Base-by-base conservation (phyloP, 441 rosid genomes). In the Lepidium campestre region DNA sequence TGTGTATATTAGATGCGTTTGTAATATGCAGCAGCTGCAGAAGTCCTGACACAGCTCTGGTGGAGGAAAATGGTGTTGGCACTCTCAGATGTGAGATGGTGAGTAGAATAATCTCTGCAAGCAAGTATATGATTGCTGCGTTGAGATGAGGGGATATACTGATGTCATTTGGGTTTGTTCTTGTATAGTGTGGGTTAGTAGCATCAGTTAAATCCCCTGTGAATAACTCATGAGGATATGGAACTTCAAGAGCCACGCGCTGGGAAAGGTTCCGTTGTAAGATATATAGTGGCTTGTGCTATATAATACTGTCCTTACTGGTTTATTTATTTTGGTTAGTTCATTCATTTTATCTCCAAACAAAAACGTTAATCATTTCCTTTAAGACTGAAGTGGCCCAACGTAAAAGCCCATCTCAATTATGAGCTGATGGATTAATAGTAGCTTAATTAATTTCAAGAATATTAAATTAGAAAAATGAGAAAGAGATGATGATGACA, bases 31-130 rank as follows among this genome's bases (percentile, higher is more conserved):
- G 84, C 70, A 88, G 93, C 55, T 91, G 97, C 80, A 88, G 85
- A 75, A 85, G 90, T 83, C 93, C 97, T 11, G 93, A 84, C 72
- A 88, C 96, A 19, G 82, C 81, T 62, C 85, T 88, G 22, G 79
- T 84, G 1, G 88, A 85, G 81, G 89, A 83, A 76, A 91, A 82
- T 64, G 85, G 91, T 58, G 80, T 84, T 63, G 82, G 82, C 79
- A 84, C 86, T 76, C 91, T 91, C 73, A 73, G 85, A 80, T 91
- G 97, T 18, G 93, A 88, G 79, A 88, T 85, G 93, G 97, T 88
- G 75, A 56, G 66, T 65, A 64, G 17, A 44, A 22, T 46, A 5
- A 10, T 55, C 22, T 61, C 27, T 39, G 59, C 47, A 14, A 19
- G 13, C 23, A 25, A 55, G 37, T 69, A 23, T n/a, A n/a, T n/a